phyloP scores from a whole-genome alignment of 441 rosid genomes.

The Flueggea neowawraea region DNA sequence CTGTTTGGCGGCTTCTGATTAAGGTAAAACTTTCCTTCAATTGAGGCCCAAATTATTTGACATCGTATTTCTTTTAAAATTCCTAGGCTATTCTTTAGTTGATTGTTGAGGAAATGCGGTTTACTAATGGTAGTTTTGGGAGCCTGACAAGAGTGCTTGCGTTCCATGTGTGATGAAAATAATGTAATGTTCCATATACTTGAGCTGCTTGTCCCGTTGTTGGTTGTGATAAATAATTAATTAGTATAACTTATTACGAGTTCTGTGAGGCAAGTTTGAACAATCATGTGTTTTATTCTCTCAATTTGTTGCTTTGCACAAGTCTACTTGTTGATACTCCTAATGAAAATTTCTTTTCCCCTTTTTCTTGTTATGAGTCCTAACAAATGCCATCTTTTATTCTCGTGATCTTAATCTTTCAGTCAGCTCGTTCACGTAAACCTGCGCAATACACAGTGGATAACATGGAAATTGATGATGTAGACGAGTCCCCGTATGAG shows the following conservation, averaged over 20 bases:
- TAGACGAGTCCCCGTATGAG: slow-evolving; percentile 18
- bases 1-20: no score
- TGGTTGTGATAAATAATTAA: neutral
- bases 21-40: neutral
- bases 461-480: slow-evolving; percentile 42
- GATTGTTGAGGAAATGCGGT: neutral
- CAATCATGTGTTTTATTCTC: neutral
- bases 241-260: neutral
- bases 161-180: no score
- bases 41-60: neutral
- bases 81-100: neutral
- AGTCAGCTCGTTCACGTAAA: slow-evolving; percentile 76
- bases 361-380: neutral
- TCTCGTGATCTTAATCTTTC: slow-evolving; percentile 6
- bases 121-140: neutral
- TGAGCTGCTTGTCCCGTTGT: neutral
- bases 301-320: neutral
- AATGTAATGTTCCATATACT: neutral
- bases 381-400: neutral
- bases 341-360: no score
- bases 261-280: neutral
- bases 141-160: neutral
- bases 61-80: neutral
- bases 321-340: neutral
- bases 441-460: slow-evolving; percentile 41